Evolutionary conservation across 441 rosid species (phyloP).

Genomic region (Biscutella laevigata): DNA sequence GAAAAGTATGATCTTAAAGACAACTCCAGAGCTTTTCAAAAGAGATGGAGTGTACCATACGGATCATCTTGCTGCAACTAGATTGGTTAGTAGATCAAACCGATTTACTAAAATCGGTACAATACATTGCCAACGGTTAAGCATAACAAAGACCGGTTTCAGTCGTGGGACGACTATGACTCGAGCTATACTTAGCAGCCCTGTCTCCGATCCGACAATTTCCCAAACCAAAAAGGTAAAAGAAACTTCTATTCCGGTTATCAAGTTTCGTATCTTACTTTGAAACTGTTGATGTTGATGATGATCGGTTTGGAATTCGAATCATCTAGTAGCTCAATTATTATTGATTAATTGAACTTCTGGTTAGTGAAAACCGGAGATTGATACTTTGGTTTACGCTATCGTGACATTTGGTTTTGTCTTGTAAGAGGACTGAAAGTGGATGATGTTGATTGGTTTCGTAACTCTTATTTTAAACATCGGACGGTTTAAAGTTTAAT

Average conservation of each 20-base stretch:
- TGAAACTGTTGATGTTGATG: too few species aligned
- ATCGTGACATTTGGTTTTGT: constrained; percentile 9
- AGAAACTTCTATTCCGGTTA: too few species aligned
- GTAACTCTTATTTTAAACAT: background rate
- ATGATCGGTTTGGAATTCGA: background rate
- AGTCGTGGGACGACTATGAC: background rate
- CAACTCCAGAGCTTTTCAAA: constrained; percentile 26
- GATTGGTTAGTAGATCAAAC: constrained; percentile 13
- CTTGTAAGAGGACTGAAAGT: background rate
- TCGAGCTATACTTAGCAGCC: constrained; percentile 20
- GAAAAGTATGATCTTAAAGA: constrained; percentile 38
- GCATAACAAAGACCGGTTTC: constrained; percentile 15
- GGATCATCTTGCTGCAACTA: constrained; percentile 6
- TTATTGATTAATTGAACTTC: background rate
- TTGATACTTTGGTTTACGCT: constrained; percentile 1
- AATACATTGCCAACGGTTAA: constrained; percentile 15
- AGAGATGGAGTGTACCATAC: constrained; percentile 25
- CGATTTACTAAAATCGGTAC: constrained; percentile 8
- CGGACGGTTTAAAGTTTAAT: background rate
- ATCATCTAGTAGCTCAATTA: background rate
- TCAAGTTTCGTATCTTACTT: too few species aligned
- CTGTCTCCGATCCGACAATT: constrained; percentile 21
- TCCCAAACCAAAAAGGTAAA: constrained; percentile 17
- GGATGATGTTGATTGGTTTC: constrained; percentile 14
- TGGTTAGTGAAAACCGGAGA: background rate